These are phyloP conservation scores for Phalaenopsis equestris DNA, from an alignment of 106 monocot species.

Conservation along the genomic window DNA sequence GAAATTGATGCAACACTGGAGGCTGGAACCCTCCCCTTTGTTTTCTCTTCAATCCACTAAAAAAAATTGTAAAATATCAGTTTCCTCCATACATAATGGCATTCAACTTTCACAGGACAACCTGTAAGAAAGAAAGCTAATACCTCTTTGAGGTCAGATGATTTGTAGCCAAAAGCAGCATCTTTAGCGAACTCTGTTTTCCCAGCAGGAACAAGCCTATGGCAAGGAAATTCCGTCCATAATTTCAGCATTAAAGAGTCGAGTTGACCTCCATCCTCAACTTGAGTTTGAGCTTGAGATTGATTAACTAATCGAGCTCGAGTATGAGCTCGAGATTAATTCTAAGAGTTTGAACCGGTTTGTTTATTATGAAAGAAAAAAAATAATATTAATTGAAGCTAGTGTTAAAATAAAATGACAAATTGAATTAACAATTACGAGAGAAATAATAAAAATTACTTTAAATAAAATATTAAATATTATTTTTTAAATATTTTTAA, in stretches of 20 bases:
- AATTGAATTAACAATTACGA: neutral
- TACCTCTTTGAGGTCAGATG: constrained; percentile 95
- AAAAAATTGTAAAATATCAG: constrained; percentile 8
- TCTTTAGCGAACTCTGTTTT: constrained; percentile 94
- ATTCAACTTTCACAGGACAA: neutral
- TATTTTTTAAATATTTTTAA: too few relatives aligned
- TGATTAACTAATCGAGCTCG: too few relatives aligned
- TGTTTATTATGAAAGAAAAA: too few relatives aligned
- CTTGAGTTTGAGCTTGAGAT: too few relatives aligned
- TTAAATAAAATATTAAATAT: too few relatives aligned
- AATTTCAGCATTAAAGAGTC: neutral
- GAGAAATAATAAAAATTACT: too few relatives aligned
- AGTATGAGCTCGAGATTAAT: too few relatives aligned
- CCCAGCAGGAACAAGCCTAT: constrained; percentile 90
- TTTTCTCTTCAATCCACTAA: constrained; percentile 99
- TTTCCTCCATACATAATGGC: neutral
- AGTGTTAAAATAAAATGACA: too few relatives aligned
- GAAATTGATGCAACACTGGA: constrained; percentile 69
- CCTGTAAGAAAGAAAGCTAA: neutral
- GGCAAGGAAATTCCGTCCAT: neutral
- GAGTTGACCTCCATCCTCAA: too few relatives aligned
- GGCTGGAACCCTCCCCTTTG: constrained; percentile 64
- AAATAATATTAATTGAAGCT: too few relatives aligned
- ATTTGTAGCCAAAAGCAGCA: constrained; percentile 87
- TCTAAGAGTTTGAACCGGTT: too few relatives aligned